Base-by-base conservation (phyloP, 306 rosid species). In the Argentina anserina region DNA sequence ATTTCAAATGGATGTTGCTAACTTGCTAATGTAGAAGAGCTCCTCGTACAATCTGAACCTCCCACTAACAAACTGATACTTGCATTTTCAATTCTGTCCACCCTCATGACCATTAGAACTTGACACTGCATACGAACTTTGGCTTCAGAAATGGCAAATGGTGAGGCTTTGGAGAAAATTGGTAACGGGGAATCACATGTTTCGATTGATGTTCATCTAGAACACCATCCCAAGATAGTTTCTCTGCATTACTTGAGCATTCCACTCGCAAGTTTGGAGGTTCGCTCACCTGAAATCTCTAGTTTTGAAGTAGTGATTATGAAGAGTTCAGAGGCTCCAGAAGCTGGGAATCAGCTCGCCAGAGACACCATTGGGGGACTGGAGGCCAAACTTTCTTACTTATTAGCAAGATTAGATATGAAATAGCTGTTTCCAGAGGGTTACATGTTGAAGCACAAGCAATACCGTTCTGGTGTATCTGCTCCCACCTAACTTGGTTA, bases 331-430 rank as follows among this genome's bases (percentile, higher is more conserved):
- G 84, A 64, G 25, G 75, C 97, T 94, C 76, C 92, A 87, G 67
- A 87, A 86, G 74, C 67, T 76, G 85, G 97, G 97, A n/a, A 88
- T 88, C 65, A 49, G 76, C 50, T 89, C 90, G 90, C 96, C 71
- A 91, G 79, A 82, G 95, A 91, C 76, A 88, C 89, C 49, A 75
- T 88, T 40, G 97, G 96, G 25, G 99, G 99, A 25, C 41, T 89
- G 34, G 99, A 89, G 73, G 84, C 95, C 93, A 37, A 79, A 73
- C 42, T 87, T 89, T 56, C 96, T 93, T 18, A 70, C 85, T 61
- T 84, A 81, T 68, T 86, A 83, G 73, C 34, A 0, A 61, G 41
- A 26, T 6, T 33, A 9, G 33, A 55, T 23, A 53, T 3, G 33
- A 7, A 25, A 53, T 53, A 6, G 25, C 2, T 21, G 23, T 21